Evolutionary conservation across 805 yeast genomes (phyloP).

Genomic region (Metschnikowia lachancei): DNA sequence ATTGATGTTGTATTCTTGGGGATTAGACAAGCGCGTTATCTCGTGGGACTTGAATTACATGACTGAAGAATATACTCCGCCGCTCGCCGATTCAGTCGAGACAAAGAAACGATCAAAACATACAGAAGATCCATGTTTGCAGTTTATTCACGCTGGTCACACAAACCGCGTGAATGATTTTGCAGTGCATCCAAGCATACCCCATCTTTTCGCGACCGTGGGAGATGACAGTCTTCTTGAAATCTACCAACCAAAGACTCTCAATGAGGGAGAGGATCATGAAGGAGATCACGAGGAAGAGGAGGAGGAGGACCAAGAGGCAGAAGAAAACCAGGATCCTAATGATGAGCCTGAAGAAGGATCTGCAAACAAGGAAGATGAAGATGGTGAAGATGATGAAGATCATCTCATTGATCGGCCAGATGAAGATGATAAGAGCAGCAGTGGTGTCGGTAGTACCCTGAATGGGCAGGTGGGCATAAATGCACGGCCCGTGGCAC

Average conservation of each 20-base stretch:
- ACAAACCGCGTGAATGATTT: conserved; percentile 65
- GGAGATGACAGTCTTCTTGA: conserved; percentile 77
- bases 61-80: conserved; percentile 49
- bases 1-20: conserved; percentile 53
- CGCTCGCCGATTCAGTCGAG: conserved; percentile 26
- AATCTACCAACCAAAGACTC: conserved; percentile 66
- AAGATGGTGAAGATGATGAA: conserved; percentile 6
- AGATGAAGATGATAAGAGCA: not conserved
- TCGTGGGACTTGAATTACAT: conserved; percentile 70
- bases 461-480: conserved; percentile 4
- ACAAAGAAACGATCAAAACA: conserved; percentile 50
- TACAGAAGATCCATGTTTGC: conserved; percentile 71
- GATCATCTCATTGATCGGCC: conserved; percentile 5
- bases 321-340: conserved; percentile 2
- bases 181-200: conserved; percentile 61
- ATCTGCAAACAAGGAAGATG: not conserved
- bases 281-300: conserved; percentile 28
- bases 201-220: conserved; percentile 59
- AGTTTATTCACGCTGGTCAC: conserved; percentile 86
- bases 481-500: conserved; percentile 1
- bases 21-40: conserved; percentile 65
- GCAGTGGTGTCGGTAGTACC: not conserved
- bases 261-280: conserved; percentile 18
- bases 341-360: conserved; percentile 3
- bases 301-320: conserved; percentile 9